A percentile compares a stretch with the other conserved stretches of the same genome.
These are phyloP conservation scores for Nemania abortiva DNA, from an alignment of 2,329 filamentous ascomycete genomes.

Conservation along the genomic window DNA sequence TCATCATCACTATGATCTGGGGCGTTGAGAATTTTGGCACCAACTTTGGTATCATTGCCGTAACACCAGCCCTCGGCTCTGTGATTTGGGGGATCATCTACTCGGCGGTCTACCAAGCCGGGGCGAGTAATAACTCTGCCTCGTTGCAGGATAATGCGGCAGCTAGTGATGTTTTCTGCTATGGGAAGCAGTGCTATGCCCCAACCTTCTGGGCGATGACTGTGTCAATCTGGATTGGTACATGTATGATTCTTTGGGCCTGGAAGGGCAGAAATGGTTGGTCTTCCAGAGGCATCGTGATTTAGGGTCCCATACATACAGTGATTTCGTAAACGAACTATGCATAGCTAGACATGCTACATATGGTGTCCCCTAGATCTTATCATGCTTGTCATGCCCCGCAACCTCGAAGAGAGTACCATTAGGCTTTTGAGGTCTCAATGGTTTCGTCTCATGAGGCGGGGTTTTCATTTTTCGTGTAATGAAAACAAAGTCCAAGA, in stretches of 20 bases:
- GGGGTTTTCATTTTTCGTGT: background rate
- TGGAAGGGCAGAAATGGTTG: constrained; percentile 85
- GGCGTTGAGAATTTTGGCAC: constrained; percentile 98
- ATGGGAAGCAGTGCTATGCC: constrained; percentile 84
- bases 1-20: constrained; percentile 97
- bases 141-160: constrained; percentile 49
- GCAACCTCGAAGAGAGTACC: background rate
- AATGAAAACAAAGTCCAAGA: background rate
- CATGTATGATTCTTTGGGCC: constrained; percentile 77
- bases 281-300: constrained; percentile 79
- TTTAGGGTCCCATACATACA: constrained; percentile 47
- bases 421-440: background rate
- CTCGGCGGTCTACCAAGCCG: constrained; percentile 80
- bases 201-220: constrained; percentile 89
- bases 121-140: constrained; percentile 61
- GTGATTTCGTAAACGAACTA: constrained; percentile 16
- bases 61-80: constrained; percentile 88
- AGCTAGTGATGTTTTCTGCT: constrained; percentile 74
- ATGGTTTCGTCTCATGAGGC: background rate
- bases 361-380: background rate
- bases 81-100: constrained; percentile 94
- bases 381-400: constrained; percentile 8
- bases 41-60: constrained; percentile 95
- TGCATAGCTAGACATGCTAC: background rate
- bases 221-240: constrained; percentile 81